Evolutionary conservation across 164 flowering plant species (phyloP).

Genomic region (Chimonanthus salicifolius): DNA sequence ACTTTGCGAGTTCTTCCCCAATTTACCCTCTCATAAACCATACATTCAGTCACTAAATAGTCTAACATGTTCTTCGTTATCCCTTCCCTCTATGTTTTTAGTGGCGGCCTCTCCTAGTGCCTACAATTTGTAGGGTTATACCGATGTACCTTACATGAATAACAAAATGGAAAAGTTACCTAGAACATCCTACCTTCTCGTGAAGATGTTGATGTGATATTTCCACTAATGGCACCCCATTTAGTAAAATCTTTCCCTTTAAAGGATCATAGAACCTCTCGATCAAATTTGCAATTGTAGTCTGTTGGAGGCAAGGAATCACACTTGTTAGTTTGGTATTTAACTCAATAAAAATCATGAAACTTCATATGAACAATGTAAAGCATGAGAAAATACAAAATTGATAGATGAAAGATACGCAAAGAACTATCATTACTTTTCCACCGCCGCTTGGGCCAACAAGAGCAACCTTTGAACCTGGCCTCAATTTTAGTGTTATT

Average conservation of each 20-base stretch:
- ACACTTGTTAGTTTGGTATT: constrained; percentile 1
- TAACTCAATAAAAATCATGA: background rate
- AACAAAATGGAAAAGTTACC: no score
- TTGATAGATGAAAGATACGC: background rate
- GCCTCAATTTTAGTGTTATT: constrained; percentile 57
- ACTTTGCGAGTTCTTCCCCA: no score
- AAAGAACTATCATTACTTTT: constrained; percentile 43
- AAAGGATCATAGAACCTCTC: constrained; percentile 92
- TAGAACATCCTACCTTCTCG: constrained; percentile 50
- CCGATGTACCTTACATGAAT: no score
- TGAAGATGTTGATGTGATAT: constrained; percentile 88
- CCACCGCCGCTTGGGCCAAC: constrained; percentile 99
- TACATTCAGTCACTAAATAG: no score
- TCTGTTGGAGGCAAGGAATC: constrained; percentile 42
- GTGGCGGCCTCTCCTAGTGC: no score
- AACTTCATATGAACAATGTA: background rate
- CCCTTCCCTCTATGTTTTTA: no score
- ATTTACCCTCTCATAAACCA: no score
- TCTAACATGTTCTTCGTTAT: no score
- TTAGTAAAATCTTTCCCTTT: constrained; percentile 73
- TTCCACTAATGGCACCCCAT: constrained; percentile 78
- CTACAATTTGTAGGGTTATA: no score
- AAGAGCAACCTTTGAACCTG: constrained; percentile 95
- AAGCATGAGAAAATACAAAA: background rate
- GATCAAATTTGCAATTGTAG: constrained; percentile 90